Percentiles rank a stretch among this genome's conserved stretches.
These are phyloP conservation scores for Fusarium nelsonii DNA, from an alignment of 2,329 filamentous ascomycete species.

Conservation along the genomic window DNA sequence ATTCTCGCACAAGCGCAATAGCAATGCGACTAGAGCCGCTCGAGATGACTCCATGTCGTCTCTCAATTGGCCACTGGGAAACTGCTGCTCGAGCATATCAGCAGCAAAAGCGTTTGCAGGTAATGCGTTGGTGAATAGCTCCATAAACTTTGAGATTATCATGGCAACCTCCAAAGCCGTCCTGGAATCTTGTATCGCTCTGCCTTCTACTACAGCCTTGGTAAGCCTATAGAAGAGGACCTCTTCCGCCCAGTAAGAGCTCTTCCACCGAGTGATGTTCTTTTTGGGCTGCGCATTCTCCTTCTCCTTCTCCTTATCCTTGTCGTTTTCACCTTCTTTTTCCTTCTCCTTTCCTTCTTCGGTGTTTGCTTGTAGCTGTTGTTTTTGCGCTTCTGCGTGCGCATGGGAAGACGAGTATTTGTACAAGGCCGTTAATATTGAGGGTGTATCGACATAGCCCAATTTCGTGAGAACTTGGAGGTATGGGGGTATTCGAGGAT, in stretches of 20 bases:
- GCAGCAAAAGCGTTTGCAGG: slow-evolving; percentile 59
- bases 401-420: slow-evolving; percentile 67
- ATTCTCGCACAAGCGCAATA: slow-evolving; percentile 73
- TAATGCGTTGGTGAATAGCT: slow-evolving; percentile 65
- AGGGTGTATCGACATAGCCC: slow-evolving; percentile 65
- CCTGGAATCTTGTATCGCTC: slow-evolving; percentile 59
- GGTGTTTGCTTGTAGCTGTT: slow-evolving; percentile 13
- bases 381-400: slow-evolving; percentile 39
- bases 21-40: slow-evolving; percentile 72
- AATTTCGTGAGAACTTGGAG: slow-evolving; percentile 66
- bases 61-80: slow-evolving; percentile 59
- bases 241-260: slow-evolving; percentile 79
- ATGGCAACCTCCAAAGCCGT: slow-evolving; percentile 65
- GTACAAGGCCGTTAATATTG: slow-evolving; percentile 67
- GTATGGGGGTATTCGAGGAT: slow-evolving; percentile 71
- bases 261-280: slow-evolving; percentile 61
- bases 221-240: slow-evolving; percentile 93
- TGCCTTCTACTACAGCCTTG: slow-evolving; percentile 78
- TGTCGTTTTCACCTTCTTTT: slow-evolving; percentile 39
- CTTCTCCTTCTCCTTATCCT: slow-evolving; percentile 40
- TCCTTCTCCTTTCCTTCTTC: slow-evolving; percentile 12
- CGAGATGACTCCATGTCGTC: slow-evolving; percentile 72
- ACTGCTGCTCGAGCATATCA: slow-evolving; percentile 61
- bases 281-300: slow-evolving; percentile 39
- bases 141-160: slow-evolving; percentile 70